phyloP scores from a whole-genome alignment of 768 basidiomycete genomes.

The Favolaschia claudopus region DNA sequence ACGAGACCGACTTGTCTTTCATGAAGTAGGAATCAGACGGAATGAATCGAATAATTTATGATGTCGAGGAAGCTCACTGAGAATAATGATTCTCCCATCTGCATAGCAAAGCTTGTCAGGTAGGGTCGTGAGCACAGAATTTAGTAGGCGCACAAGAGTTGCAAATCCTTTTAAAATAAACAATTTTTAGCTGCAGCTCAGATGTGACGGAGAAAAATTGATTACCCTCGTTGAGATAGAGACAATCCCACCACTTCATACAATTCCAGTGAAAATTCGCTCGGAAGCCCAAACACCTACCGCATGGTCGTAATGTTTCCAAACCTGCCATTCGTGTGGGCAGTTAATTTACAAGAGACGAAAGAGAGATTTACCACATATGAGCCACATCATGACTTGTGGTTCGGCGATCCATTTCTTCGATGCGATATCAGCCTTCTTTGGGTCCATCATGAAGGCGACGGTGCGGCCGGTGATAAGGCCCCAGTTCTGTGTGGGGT shows the following conservation, averaged over 20 bases:
- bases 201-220: slow-evolving; percentile 4
- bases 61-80: slow-evolving; percentile 56
- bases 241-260: slow-evolving; percentile 85
- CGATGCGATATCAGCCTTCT: slow-evolving; percentile 70
- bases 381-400: slow-evolving; percentile 89
- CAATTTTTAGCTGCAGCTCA: not conserved
- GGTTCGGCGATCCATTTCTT: slow-evolving; percentile 80
- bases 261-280: not conserved
- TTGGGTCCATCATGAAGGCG: slow-evolving; percentile 79
- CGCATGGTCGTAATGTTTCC: slow-evolving; percentile 89
- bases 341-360: not conserved
- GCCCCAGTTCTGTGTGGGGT: slow-evolving; percentile 73
- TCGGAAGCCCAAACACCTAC: not conserved
- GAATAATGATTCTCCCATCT: slow-evolving; percentile 89
- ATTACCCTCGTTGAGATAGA: slow-evolving; percentile 84
- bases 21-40: slow-evolving; percentile 1
- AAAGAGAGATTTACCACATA: slow-evolving; percentile 65
- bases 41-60: not conserved
- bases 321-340: slow-evolving; percentile 57
- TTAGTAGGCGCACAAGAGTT: slow-evolving; percentile 61
- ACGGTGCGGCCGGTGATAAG: slow-evolving; percentile 92
- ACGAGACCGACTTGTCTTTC: slow-evolving; percentile 62
- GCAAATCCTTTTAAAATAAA: slow-evolving; percentile 66
- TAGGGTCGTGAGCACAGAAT: not conserved
- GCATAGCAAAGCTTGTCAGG: not conserved